Evolutionary conservation across 805 yeast genomes (phyloP), one percentile per base, ranked within the genome.

Genomic region (Saccharomycopsis sp.): DNA sequence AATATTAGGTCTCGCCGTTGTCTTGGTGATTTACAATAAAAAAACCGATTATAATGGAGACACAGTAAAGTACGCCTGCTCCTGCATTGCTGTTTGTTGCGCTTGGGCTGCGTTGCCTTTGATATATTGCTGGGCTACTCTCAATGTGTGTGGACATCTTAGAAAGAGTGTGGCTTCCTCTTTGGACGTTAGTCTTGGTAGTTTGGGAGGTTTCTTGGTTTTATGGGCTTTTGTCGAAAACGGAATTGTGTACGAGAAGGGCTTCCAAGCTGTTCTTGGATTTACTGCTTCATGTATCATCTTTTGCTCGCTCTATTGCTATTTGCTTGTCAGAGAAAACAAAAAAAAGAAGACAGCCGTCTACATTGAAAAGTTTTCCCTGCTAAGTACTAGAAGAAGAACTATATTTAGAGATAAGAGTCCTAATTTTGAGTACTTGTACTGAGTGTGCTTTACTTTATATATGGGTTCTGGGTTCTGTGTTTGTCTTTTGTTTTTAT

Each of bases 61-160:
- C n/a, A n/a, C n/a, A n/a, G 59, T n/a, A n/a, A n/a, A n/a, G n/a
- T 85, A 84, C 64, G 89, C 75, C 22, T 87, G 85, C 1, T 79
- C 84, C 65, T 84, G 84, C 76, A 68, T 85, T 52, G 66, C 78
- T 20, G 84, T 83, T 1, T n/a, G n/a, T n/a, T n/a, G n/a, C n/a
- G n/a, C n/a, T n/a, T n/a, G n/a, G n/a, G 56, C 83, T 3, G 79
- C 81, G n/a, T 82, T 85, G 87, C 89, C 89, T 5, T 64, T 84
- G 17, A 67, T 84, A 17, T 80, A 85, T 12, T 84, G 89, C 71
- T 84, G 89, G 89, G 70, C 79, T 20, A 76, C 83, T 3, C 72
- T 84, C 67, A 85, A 85, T 66, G n/a, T 54, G 2, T 29, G 56
- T 53, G 87, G 89, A 8, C 89, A 85, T 67, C 68, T 77, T 19